These are phyloP conservation scores for Pyrenula massariospora DNA, from an alignment of 495 filamentous ascomycete species.

Conservation along the genomic window DNA sequence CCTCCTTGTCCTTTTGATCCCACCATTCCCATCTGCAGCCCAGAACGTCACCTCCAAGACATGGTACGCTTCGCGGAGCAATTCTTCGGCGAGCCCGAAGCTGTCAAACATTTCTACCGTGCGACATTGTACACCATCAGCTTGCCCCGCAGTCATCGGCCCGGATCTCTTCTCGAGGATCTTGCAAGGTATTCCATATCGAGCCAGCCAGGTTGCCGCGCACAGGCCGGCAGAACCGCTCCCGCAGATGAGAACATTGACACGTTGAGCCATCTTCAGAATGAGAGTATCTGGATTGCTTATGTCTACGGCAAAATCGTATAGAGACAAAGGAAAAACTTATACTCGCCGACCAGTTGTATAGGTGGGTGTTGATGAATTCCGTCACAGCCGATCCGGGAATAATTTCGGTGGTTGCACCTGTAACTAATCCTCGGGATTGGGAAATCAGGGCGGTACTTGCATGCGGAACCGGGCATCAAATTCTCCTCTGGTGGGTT, in stretches of 20 bases:
- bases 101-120: constrained; percentile 74
- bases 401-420: too few relatives aligned
- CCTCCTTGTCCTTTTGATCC: constrained; percentile 39
- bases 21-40: constrained; percentile 27
- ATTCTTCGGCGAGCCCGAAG: constrained; percentile 57
- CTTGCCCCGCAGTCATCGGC: constrained; percentile 57
- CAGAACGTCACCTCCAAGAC: constrained; percentile 58
- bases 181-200: constrained; percentile 43
- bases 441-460: too few relatives aligned
- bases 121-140: constrained; percentile 70
- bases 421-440: too few relatives aligned
- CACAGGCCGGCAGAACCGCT: constrained; percentile 59
- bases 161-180: constrained; percentile 52
- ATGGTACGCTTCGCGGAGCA: constrained; percentile 63
- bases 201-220: constrained; percentile 55
- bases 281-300: too few relatives aligned
- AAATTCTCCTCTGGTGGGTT: too few relatives aligned
- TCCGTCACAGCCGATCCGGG: too few relatives aligned
- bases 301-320: too few relatives aligned
- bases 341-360: too few relatives aligned
- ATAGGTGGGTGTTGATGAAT: too few relatives aligned
- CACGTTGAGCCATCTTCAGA: background rate
- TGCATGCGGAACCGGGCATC: too few relatives aligned
- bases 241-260: constrained; percentile 52
- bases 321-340: too few relatives aligned